These are phyloP conservation scores for Leptodermis oblonga DNA, from an alignment of 257 asterid species.

Conservation along the genomic window DNA sequence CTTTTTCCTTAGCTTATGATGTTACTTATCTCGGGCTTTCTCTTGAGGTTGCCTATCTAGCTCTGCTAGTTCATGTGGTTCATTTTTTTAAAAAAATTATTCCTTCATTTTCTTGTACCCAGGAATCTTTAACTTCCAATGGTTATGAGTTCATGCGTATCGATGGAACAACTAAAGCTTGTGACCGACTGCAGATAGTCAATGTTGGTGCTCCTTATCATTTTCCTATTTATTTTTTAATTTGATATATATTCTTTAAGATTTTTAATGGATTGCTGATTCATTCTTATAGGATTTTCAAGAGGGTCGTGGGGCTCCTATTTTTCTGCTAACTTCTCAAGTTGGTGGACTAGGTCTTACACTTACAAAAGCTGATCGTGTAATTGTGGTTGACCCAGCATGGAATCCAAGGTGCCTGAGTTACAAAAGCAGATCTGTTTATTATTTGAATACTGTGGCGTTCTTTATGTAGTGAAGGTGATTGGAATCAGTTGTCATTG, in stretches of 20 bases:
- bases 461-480: neutral
- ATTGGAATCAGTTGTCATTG: neutral
- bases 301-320: conserved; percentile 74
- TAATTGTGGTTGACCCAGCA: conserved; percentile 95
- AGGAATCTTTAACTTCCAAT: conserved; percentile 62
- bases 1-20: neutral
- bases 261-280: conserved; percentile 8
- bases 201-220: conserved; percentile 48
- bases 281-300: conserved; percentile 69
- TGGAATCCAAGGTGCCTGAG: conserved; percentile 94
- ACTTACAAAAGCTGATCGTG: conserved; percentile 93
- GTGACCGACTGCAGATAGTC: conserved; percentile 67
- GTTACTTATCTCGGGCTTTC: neutral
- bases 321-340: conserved; percentile 89
- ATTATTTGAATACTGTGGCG: neutral
- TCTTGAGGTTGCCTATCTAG: neutral
- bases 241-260: neutral
- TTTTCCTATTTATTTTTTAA: conserved; percentile 11
- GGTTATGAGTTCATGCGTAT: conserved; percentile 69
- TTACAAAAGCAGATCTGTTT: too few species aligned
- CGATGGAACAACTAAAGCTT: conserved; percentile 82
- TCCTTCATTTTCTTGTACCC: conserved; percentile 15
- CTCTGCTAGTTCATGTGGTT: conserved; percentile 10
- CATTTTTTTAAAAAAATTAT: neutral
- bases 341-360: conserved; percentile 98